Base-by-base conservation (phyloP, 2,329 filamentous ascomycete species). In the Neofusicoccum parvum region DNA sequence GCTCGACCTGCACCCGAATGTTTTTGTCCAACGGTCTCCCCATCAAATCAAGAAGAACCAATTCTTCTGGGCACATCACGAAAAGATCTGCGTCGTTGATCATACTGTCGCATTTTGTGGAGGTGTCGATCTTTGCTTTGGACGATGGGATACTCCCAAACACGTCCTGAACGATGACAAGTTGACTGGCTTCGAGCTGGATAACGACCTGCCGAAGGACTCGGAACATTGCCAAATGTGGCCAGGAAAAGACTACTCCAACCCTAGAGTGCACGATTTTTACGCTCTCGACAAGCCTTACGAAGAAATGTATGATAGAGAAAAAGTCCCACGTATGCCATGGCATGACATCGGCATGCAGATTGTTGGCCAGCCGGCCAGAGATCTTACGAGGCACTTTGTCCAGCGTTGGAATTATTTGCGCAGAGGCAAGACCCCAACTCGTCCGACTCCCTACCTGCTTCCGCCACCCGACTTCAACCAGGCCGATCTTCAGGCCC, bases 271-370 rank as follows among this genome's bases (percentile, higher is more conserved):
- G 3, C 92, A 96, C 71, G 95, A 99, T 76, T 99, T 99, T 75
- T 97, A 92, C 81, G 88, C 89, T 66, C 86, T 99, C 32, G 90
- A 95, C 74, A 92, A 96, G 76, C 95, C 95, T 1, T 98, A 98
- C 73, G 95, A 97, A 74, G 95, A 99, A 78, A 98, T 98, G 95
- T 99, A 98, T 73, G 92, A 98, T 78, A 90, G 95, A 64, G 90
- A 88, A 67, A 91, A 91, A 75, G 87, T 94, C 17, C 93, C 95
- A 1, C 85, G 95, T 68, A 99, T 98, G 95, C 94, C 95, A 1
- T 99, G 95, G 95, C 95, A 99, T 73, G 95, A 99, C 76, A 93
- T 99, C 68, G 88, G 90, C 2, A 98, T 99, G 95, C 95, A 98
- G 78, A 90, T 99, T 48, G 93, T 98, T 49, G 95, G 95, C 3